Base-by-base conservation (phyloP, 2,329 filamentous ascomycete genomes). In the Cladosporium sp. region DNA sequence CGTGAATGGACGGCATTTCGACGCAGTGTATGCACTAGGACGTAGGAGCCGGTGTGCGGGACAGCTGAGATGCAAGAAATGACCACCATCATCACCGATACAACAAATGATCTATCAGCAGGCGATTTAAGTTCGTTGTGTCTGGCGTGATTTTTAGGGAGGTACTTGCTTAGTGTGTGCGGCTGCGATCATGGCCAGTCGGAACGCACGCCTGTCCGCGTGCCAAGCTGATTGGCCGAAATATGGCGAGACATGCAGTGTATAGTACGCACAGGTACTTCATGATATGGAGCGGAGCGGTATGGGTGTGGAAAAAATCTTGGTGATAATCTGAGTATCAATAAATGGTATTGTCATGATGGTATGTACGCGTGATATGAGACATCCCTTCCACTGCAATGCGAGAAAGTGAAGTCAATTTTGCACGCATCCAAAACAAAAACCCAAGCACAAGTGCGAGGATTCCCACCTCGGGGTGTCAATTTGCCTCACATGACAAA, bases 401-500 rank as follows among this genome's bases (percentile, higher is more conserved):
- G 60, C 60, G 28, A 63, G 60, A 63, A 54, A 63, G 60, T 34
- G 60, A 63, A 56, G 60, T 54, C 60, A 63, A 63, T 63, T 63
- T 63, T 63, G 60, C 60, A 34, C 25, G 60, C 60, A 63, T 63
- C 60, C 49, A 34, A 46, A 34, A 56, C 60, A 28, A 25, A 56
- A 46, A 46, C 43, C 46, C 60, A 53, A 46, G 49, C 30, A 53
- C 32, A 25, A 46, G 49, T 53, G 60, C 60, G 34, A 63, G 60
- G n/a, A 43, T 43, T 25, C 21, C 34, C 32, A n/a, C 39, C 28
- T 26, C n/a, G 36, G 49, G 60, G 57, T 65, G 36, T 66, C 63
- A 58, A 71, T 75, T 54, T 74, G 63, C 72, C 73, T 75, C 72
- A 70, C 70, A 65, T 75, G 73, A 74, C 72, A 74, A 74, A 75